Evolutionary conservation across 352 stramenopile species (phyloP).

Genomic region (Globisporangium splendens): DNA sequence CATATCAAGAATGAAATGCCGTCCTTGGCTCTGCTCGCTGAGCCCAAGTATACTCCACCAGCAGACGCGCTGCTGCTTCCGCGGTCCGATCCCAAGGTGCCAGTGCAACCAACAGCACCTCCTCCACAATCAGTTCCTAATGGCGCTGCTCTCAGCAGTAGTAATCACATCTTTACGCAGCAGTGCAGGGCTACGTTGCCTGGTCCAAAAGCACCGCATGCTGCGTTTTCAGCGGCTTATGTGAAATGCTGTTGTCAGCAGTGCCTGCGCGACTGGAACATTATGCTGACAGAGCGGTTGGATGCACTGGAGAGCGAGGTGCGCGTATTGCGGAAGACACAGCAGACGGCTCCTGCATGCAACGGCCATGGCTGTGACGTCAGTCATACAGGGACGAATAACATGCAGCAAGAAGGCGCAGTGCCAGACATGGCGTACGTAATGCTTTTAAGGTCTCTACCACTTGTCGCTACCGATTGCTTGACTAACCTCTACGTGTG

Average conservation of each 20-base stretch:
- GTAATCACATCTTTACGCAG: not conserved
- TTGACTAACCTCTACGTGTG: no score
- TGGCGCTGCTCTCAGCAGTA: not conserved
- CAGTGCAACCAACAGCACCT: no score
- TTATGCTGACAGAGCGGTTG: constrained; percentile 6
- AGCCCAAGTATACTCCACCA: not conserved
- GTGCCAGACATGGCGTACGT: no score
- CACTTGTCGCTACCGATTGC: no score
- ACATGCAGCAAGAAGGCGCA: not conserved
- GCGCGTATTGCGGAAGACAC: not conserved
- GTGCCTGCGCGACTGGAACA: constrained; percentile 16
- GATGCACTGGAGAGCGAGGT: constrained; percentile 5
- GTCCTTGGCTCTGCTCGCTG: not conserved
- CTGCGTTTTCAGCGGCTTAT: constrained; percentile 9
- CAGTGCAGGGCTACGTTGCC: not conserved
- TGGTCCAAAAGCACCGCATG: constrained; percentile 9
- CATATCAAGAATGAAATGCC: not conserved
- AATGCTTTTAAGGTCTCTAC: no score
- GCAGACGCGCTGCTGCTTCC: not conserved
- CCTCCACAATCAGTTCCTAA: no score
- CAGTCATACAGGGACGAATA: not conserved
- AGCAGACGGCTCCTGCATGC: not conserved
- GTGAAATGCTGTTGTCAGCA: constrained; percentile 12
- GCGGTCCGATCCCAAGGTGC: not conserved
- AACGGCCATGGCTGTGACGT: not conserved